phyloP scores from a whole-genome alignment of 768 basidiomycete species.

The Termitomyces heimii region DNA sequence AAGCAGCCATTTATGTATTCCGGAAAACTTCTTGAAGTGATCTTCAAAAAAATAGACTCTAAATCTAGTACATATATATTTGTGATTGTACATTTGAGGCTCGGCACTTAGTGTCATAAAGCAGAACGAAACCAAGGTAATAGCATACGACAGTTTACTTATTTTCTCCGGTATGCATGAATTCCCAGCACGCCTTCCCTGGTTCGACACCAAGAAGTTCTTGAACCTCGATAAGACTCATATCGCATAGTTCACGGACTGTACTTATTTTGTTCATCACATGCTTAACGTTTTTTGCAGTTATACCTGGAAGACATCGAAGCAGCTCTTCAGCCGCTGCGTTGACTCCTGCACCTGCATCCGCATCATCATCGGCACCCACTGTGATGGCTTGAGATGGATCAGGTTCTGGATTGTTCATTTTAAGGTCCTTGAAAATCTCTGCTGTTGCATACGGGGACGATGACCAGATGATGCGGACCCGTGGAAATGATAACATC shows the following conservation, averaged over 20 bases:
- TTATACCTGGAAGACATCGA: constrained; percentile 78
- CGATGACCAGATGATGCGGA: constrained; percentile 96
- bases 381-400: constrained; percentile 66
- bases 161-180: constrained; percentile 68
- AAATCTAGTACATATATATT: neutral
- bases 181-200: constrained; percentile 75
- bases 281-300: constrained; percentile 76
- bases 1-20: neutral
- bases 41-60: neutral
- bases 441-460: constrained; percentile 90
- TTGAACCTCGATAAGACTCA: constrained; percentile 58
- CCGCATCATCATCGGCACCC: constrained; percentile 74
- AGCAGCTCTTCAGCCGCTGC: constrained; percentile 78
- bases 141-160: neutral
- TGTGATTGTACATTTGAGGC: neutral
- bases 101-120: neutral
- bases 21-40: neutral
- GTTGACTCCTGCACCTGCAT: constrained; percentile 64
- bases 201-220: constrained; percentile 75
- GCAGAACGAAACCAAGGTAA: neutral
- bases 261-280: constrained; percentile 79
- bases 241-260: constrained; percentile 67
- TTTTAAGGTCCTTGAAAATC: constrained; percentile 90
- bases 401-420: constrained; percentile 76
- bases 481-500: constrained; percentile 82